These are phyloP conservation scores for Isoetes engelmannii DNA, from an alignment of 83 land plant genomes.

Conservation along the genomic window DNA sequence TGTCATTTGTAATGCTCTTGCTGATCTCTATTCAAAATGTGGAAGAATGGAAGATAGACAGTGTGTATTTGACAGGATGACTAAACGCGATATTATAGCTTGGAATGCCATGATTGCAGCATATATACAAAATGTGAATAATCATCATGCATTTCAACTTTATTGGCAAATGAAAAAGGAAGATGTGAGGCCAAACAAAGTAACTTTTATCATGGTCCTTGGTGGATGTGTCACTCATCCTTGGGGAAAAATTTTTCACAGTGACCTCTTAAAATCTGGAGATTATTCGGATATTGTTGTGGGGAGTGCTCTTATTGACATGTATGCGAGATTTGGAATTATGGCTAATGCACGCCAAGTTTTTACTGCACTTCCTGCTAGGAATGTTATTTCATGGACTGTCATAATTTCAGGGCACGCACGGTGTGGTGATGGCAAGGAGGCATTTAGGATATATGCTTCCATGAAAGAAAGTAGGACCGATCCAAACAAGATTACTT, in stretches of 20 bases:
- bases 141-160: conserved; percentile 29
- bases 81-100: conserved; percentile 39
- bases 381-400: too few species aligned
- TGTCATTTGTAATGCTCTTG: conserved; percentile 42
- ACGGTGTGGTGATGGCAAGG: too few species aligned
- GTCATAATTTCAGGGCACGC: too few species aligned
- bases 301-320: conserved; percentile 34
- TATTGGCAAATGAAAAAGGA: conserved; percentile 30
- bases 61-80: conserved; percentile 31
- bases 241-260: conserved; percentile 38
- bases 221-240: conserved; percentile 28
- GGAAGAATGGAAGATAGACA: conserved; percentile 42
- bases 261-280: conserved; percentile 27
- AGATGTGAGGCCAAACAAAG: conserved; percentile 36
- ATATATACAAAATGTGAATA: conserved; percentile 50
- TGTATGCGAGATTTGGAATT: conserved; percentile 31
- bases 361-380: conserved; percentile 35
- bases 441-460: too few species aligned
- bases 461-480: too few species aligned
- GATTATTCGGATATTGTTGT: conserved; percentile 37
- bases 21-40: conserved; percentile 55
- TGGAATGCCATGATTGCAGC: conserved; percentile 67
- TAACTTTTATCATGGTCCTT: conserved; percentile 45
- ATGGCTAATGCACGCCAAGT: conserved; percentile 31
- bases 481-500: too few species aligned